phyloP scores from a whole-genome alignment of 331 rosid species.

The Quercus tomentella region DNA sequence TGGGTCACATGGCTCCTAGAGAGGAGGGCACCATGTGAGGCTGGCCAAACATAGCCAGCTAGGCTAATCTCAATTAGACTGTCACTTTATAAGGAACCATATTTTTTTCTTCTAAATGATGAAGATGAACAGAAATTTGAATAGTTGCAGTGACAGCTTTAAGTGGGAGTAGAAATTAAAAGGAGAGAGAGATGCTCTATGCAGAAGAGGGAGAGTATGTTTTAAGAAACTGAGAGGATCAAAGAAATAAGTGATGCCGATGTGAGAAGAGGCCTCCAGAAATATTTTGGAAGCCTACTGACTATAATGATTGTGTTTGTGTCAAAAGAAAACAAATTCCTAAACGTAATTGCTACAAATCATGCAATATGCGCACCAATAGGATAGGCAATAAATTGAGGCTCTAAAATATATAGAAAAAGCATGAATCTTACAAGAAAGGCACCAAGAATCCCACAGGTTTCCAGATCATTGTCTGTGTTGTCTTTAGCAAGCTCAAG shows the following conservation, averaged over 20 bases:
- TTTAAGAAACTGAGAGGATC: background rate
- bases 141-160: background rate
- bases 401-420: background rate
- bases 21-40: too few species aligned
- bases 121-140: background rate
- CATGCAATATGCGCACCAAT: background rate
- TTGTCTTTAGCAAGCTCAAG: conserved; percentile 63
- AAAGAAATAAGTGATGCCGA: background rate
- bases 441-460: conserved; percentile 83
- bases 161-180: background rate
- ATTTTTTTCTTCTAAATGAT: too few species aligned
- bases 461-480: conserved; percentile 76
- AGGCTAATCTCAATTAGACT: too few species aligned
- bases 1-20: too few species aligned
- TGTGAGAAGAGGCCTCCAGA: background rate
- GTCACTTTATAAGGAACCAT: too few species aligned
- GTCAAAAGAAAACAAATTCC: background rate
- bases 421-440: conserved; percentile 53
- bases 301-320: background rate
- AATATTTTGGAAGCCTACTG: background rate
- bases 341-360: background rate
- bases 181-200: background rate
- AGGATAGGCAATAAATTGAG: background rate
- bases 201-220: background rate
- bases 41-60: too few species aligned